Base-by-base conservation (phyloP, 129 eudicot genomes). In the carrot (Daucus carota) region DNA sequence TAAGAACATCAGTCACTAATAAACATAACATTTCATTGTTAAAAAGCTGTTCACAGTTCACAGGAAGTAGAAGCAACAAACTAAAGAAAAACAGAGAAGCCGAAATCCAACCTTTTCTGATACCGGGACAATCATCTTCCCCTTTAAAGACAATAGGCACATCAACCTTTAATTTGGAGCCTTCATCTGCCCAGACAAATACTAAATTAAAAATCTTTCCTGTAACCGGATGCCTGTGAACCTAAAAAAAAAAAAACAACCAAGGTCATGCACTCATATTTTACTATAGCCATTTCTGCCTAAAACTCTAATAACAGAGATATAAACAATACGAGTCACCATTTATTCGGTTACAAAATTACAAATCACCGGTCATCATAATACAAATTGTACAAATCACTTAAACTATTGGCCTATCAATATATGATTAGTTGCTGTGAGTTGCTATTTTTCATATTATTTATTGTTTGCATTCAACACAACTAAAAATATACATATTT, bases 171-270 rank as follows among this genome's bases (percentile, higher is more conserved):
- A 95, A 81, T 42, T 75, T 69, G 8, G 87, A 73, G 68, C 99
- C 99, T 66, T 95, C 89, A 54, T 91, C 97, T 12, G 97, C 99
- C 99, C 99, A 95, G 29, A 82, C 90, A 68, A 95, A 88, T 70
- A 91, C 96, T 89, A 95, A 73, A 84, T 95, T 94, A 78, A 95
- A 59, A 75, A 95, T 79, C 80, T 89, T 86, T 73, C 96, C 99
- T 1, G 92, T 89, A 45, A 83, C 86, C 6, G 81, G 78, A 74
- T 91, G 89, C 84, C 79, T 85, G 77, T 95, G 99, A 73, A 94
- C 77, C 98, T 94, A 73, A 8, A 18, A 40, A 4, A 8, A 4
- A 28, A 13, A 75, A 15, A 6, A 14, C 8, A 34, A 14, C 62
- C 2, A 8, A 52, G n/a, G 13, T 52, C 62, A 22, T 22, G 62